A percentile compares a stretch with the other conserved stretches of the same genome.
phyloP scores from a whole-genome alignment of 768 basidiomycete genomes.

The Collybiopsis confluens region DNA sequence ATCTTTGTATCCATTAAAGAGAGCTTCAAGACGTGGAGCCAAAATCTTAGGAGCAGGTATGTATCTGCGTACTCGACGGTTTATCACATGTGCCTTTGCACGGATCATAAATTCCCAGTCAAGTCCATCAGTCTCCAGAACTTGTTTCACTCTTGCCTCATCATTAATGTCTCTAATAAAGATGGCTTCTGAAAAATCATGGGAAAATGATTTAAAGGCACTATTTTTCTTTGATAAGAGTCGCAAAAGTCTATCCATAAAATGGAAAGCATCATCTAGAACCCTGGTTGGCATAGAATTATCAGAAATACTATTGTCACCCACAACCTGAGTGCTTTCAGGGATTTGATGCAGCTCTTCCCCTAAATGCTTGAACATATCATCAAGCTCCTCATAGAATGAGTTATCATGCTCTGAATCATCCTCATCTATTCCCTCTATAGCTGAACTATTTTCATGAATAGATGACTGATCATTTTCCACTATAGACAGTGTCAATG shows the following conservation, averaged over 20 bases:
- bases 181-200: conserved; percentile 6
- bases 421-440: too few relatives aligned
- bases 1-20: neutral
- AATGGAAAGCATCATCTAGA: conserved; percentile 9
- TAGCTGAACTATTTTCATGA: too few relatives aligned
- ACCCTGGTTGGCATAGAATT: conserved; percentile 4
- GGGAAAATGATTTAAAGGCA: conserved; percentile 9
- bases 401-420: too few relatives aligned
- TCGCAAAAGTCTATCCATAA: conserved; percentile 6
- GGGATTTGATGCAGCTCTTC: too few relatives aligned
- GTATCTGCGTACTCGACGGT: neutral
- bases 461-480: too few relatives aligned
- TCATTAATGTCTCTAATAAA: conserved; percentile 10
- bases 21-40: neutral
- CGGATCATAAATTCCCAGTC: neutral
- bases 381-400: too few relatives aligned
- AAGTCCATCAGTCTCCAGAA: conserved; percentile 7
- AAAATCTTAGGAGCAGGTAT: neutral
- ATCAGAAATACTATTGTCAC: neutral
- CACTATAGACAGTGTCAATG: too few relatives aligned
- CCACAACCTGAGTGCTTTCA: too few relatives aligned
- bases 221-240: conserved; percentile 8
- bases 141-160: conserved; percentile 2
- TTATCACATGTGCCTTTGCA: neutral
- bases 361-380: too few relatives aligned